phyloP scores from a whole-genome alignment of 2,329 filamentous ascomycete genomes.

The Cytospora schulzeri region DNA sequence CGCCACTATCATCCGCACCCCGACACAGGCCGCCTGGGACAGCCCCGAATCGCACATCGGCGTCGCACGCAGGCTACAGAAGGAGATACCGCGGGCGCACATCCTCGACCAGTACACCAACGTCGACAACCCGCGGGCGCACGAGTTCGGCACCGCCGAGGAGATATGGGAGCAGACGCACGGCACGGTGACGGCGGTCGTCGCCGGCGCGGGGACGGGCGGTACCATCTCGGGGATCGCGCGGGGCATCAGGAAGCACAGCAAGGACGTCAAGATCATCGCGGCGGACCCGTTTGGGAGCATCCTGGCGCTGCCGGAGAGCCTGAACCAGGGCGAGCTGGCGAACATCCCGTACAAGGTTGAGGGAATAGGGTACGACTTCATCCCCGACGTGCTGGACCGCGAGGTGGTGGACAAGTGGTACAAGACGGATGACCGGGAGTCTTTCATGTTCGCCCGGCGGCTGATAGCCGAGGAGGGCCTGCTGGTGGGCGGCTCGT shows the following conservation, averaged over 20 bases:
- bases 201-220: conserved; percentile 92
- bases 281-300: conserved; percentile 92
- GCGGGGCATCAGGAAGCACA: conserved; percentile 84
- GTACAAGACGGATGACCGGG: conserved; percentile 96
- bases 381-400: conserved; percentile 91
- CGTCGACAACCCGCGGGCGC: conserved; percentile 85
- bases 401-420: conserved; percentile 81
- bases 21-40: conserved; percentile 93
- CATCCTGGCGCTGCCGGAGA: conserved; percentile 80
- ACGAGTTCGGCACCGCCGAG: conserved; percentile 92
- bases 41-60: conserved; percentile 96
- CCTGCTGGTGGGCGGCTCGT: conserved; percentile 88
- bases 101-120: conserved; percentile 98
- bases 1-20: conserved; percentile 96
- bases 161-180: conserved; percentile 93
- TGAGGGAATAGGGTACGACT: conserved; percentile 98
- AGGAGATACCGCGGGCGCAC: conserved; percentile 95
- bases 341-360: conserved; percentile 92
- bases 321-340: conserved; percentile 72
- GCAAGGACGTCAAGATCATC: conserved; percentile 80
- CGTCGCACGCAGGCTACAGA: conserved; percentile 84
- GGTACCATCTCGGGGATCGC: conserved; percentile 93
- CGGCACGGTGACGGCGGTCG: conserved; percentile 78
- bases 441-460: conserved; percentile 89
- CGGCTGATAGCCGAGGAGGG: conserved; percentile 93